A percentile compares a stretch with the other conserved stretches of the same genome.
phyloP scores from a whole-genome alignment of 805 yeast species.

The Suhomyces faveliae region DNA sequence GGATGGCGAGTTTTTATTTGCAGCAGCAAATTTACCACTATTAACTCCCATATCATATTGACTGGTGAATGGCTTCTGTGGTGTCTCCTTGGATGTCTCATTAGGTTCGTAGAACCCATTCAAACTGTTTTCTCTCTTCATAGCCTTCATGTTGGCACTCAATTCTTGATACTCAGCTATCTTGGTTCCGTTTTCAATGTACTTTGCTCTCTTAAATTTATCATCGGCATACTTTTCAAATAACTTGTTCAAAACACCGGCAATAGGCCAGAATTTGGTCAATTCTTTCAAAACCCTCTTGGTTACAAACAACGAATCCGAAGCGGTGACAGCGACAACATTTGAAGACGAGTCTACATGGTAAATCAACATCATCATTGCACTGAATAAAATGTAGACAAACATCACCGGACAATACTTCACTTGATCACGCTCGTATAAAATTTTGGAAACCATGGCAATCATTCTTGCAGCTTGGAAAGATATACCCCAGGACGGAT shows the following conservation, averaged over 20 bases:
- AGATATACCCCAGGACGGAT: constrained; percentile 79
- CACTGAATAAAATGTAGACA: constrained; percentile 59
- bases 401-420: constrained; percentile 56
- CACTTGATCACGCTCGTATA: constrained; percentile 50
- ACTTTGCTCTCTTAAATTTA: constrained; percentile 39
- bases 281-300: constrained; percentile 39
- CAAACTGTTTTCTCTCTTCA: constrained; percentile 17
- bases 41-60: constrained; percentile 2
- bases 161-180: constrained; percentile 40
- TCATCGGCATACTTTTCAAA: constrained; percentile 45
- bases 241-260: constrained; percentile 33
- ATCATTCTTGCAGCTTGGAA: constrained; percentile 81
- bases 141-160: constrained; percentile 23
- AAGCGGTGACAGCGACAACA: constrained; percentile 41
- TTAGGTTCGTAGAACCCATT: constrained; percentile 15
- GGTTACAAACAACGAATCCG: constrained; percentile 40
- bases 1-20: background rate
- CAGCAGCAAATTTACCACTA: background rate
- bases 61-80: background rate
- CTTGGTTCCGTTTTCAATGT: constrained; percentile 38
- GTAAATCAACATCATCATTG: constrained; percentile 69
- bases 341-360: constrained; percentile 52
- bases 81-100: background rate
- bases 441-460: constrained; percentile 57
- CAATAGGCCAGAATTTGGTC: constrained; percentile 40